Base-by-base conservation (phyloP, 2,329 filamentous ascomycete genomes). In the Epichloe festucae region DNA sequence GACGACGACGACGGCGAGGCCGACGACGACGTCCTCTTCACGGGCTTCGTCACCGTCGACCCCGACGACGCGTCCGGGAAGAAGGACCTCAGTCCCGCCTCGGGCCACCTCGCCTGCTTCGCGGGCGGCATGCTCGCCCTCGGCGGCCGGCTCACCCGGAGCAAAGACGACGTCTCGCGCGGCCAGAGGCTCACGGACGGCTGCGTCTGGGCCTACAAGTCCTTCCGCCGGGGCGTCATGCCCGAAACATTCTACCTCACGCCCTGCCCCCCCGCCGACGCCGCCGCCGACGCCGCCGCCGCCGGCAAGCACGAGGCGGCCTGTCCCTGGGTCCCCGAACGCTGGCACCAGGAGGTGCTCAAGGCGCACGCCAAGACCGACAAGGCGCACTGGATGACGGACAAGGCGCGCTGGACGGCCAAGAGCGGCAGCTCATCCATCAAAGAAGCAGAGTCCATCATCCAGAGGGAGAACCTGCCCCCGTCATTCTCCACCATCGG, bases 91-190 rank as follows among this genome's bases (percentile, higher is more conserved):
- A 42, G 15, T 1, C 51, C 48, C 5, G 51, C 53, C 19, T 15
- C 50, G 17, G 53, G 53, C 51, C 53, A 54, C 51, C 48, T 51
- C 17, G 47, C 51, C 11, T 54, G 83, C 62, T 86, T 86, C 63
- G 69, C 84, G 39, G 83, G 83, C 36, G 83, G 82, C 59, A 86
- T 86, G 83, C 79, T 84, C 53, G 82, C 74, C 8, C 69, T 86
- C 58, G 79, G 77, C 35, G 79, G 79, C 43, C 81, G 79, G 61
- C 75, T 85, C 41, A 84, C 85, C 55, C 70, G 73, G 8, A 67
- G 73, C 1, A 71, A 75, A 2, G 71, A 75, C 23, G 81, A 86
- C 59, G 67, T 86, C n/a, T 78, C 82, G 57, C 73, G 79, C 31
- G 83, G 74, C 21, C 75, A 75, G 62, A 77, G 76, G 60, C 74